A percentile compares a stretch with the other conserved stretches of the same genome.
phyloP scores from a whole-genome alignment of 2,329 filamentous ascomycete species.

The Chrysosporium queenslandicum region DNA sequence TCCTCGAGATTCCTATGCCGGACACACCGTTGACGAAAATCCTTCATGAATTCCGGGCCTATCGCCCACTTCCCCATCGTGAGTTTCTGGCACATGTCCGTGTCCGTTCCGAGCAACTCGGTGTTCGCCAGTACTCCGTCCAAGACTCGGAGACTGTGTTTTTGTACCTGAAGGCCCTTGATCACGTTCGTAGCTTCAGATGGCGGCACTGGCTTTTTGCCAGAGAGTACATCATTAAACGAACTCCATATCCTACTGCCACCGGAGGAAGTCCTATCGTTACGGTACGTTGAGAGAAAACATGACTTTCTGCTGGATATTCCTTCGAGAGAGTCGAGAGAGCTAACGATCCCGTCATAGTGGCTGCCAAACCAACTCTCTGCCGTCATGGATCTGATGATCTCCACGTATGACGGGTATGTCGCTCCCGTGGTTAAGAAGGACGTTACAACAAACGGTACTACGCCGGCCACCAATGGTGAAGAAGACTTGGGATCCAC shows the following conservation, averaged over 20 bases:
- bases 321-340: not conserved
- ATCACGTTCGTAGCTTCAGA: conserved; percentile 42
- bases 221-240: conserved; percentile 40
- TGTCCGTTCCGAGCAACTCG: conserved; percentile 41
- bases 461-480: conserved; percentile 12
- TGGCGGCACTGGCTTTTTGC: conserved; percentile 44
- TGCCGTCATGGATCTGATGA: conserved; percentile 42
- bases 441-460: conserved; percentile 9
- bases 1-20: conserved; percentile 79
- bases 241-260: conserved; percentile 39
- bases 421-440: conserved; percentile 27
- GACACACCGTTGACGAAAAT: conserved; percentile 80
- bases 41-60: conserved; percentile 76
- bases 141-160: conserved; percentile 34
- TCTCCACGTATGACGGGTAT: conserved; percentile 35
- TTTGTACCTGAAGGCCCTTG: conserved; percentile 37
- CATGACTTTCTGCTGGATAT: not conserved
- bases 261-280: conserved; percentile 43
- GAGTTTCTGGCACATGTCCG: conserved; percentile 68
- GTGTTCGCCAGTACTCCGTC: conserved; percentile 31
- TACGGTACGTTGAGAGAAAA: conserved; percentile 25
- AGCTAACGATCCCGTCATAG: conserved; percentile 17
- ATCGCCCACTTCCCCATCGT: conserved; percentile 80
- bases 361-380: conserved; percentile 42
- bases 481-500: conserved; percentile 19